Conservation (phyloP, 306 rosid genomes). For the Elaeagnus macrophylla region DNA sequence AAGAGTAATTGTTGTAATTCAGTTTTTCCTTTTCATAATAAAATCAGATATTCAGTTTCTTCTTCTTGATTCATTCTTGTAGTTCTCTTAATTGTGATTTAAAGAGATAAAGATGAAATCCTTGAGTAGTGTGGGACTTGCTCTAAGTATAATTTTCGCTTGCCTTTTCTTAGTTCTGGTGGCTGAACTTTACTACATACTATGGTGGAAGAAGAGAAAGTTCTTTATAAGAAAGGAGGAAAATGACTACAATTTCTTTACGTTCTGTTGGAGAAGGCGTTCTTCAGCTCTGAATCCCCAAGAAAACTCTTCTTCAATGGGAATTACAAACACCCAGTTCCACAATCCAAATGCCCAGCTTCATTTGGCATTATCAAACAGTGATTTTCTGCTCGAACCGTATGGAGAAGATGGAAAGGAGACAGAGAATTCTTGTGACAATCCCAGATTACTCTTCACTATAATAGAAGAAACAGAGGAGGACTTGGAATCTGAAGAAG, state of each 20-base stretch:
- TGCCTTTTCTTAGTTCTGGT: conserved; percentile 85
- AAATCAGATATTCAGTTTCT: too few relatives aligned
- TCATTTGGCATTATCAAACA: conserved; percentile 30
- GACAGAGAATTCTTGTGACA: conserved; percentile 49
- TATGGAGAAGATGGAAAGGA: conserved; percentile 64
- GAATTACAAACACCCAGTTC: conserved; percentile 44
- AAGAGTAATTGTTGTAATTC: too few relatives aligned
- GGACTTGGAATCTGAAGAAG: conserved; percentile 88
- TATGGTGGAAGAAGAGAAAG: conserved; percentile 90
- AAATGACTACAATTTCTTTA: conserved; percentile 59
- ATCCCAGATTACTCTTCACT: conserved; percentile 82
- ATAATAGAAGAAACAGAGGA: conserved; percentile 90
- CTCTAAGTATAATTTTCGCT: conserved; percentile 76
- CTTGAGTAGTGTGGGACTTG: conserved; percentile 91
- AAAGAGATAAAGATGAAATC: conserved; percentile 58
- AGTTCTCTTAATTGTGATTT: too few relatives aligned
- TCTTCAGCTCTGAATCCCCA: conserved; percentile 49
- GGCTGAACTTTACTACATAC: conserved; percentile 83
- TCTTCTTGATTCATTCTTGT: too few relatives aligned
- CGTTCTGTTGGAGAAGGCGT: conserved; percentile 81
- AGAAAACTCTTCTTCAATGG: conserved; percentile 46
- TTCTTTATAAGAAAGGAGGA: conserved; percentile 58
- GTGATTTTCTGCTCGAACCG: conserved; percentile 56
- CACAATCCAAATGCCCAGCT: conserved; percentile 46
- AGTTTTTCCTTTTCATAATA: too few relatives aligned